phyloP scores from a whole-genome alignment of 345 rosid species.

The Barbarea vulgaris region DNA sequence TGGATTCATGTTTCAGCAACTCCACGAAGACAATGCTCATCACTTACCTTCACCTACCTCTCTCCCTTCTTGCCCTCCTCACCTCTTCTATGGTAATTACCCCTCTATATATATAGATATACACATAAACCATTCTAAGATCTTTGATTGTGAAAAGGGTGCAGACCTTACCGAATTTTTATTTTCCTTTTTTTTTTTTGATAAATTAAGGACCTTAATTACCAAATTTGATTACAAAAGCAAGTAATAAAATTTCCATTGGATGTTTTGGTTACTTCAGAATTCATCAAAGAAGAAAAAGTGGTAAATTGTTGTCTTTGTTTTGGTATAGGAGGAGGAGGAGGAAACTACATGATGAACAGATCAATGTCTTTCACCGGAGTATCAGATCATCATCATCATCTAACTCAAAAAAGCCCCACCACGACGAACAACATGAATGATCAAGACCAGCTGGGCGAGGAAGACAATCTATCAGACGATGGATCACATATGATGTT shows the following conservation, averaged over 20 bases:
- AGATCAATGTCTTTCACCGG: conserved; percentile 81
- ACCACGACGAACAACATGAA: conserved; percentile 31
- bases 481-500: conserved; percentile 67
- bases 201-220: not conserved
- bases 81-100: conserved; percentile 62
- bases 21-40: conserved; percentile 61
- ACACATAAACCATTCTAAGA: not conserved
- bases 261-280: not conserved
- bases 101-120: not conserved
- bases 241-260: not conserved
- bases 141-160: not conserved
- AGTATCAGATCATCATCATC: conserved; percentile 40
- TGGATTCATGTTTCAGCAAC: conserved; percentile 66
- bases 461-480: conserved; percentile 74
- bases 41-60: conserved; percentile 64
- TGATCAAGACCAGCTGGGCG: conserved; percentile 46
- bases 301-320: conserved; percentile 4
- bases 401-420: conserved; percentile 36
- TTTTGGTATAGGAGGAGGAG: conserved; percentile 29
- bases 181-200: no score
- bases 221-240: not conserved
- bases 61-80: conserved; percentile 72
- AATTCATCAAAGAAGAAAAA: not conserved
- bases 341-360: conserved; percentile 69
- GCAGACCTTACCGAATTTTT: not conserved